A percentile compares a stretch with the other conserved stretches of the same genome.
Evolutionary conservation across 345 rosid species (phyloP).

Genomic region (Euclidium syriacum): DNA sequence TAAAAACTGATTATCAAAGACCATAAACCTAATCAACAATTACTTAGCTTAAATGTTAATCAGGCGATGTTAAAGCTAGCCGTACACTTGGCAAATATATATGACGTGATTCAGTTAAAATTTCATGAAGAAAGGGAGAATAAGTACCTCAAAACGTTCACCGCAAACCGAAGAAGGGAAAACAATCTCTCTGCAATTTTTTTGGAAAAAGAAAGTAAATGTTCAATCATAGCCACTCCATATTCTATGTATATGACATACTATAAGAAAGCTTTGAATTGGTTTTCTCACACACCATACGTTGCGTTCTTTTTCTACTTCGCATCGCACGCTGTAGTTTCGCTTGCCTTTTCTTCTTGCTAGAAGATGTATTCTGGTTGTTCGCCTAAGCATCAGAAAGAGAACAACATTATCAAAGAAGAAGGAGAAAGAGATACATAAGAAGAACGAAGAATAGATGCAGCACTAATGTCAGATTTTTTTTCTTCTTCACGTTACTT

Average conservation of each 20-base stretch:
- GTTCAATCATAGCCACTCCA: neutral
- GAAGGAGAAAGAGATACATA: no score
- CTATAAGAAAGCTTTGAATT: conserved; percentile 22
- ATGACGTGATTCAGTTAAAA: no score
- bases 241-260: neutral
- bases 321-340: conserved; percentile 75
- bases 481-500: no score
- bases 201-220: conserved; percentile 36
- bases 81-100: neutral
- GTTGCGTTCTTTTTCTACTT: conserved; percentile 77
- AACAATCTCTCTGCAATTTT: conserved; percentile 79
- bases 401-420: neutral
- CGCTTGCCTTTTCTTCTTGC: conserved; percentile 97
- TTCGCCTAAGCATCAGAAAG: conserved; percentile 49
- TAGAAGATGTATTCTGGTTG: conserved; percentile 72
- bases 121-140: neutral
- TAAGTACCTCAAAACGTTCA: conserved; percentile 77
- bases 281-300: conserved; percentile 49
- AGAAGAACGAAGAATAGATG: no score
- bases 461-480: no score
- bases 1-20: neutral
- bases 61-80: neutral
- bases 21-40: neutral
- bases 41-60: neutral
- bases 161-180: conserved; percentile 71